Conservation (phyloP, 75 land plant species). For the Ceratopteris richardii region DNA sequence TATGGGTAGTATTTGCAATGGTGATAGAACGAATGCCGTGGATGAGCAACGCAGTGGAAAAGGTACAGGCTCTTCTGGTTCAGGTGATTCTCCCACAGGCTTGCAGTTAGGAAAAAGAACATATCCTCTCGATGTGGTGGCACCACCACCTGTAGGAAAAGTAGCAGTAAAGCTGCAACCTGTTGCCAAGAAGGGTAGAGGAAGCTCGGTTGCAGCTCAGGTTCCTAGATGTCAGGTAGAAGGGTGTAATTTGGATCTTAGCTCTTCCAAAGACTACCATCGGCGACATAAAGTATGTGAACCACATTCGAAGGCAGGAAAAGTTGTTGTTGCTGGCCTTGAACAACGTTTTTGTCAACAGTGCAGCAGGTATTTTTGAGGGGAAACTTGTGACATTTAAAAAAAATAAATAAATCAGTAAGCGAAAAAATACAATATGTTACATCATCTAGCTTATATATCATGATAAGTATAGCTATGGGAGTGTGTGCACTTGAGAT, state of each 20-base stretch:
- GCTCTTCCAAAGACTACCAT: conserved; percentile 56
- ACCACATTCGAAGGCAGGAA: conserved; percentile 57
- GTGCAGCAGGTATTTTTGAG: conserved; percentile 64
- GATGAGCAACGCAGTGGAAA: background rate
- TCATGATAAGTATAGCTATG: too few relatives aligned
- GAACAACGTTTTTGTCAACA: conserved; percentile 75
- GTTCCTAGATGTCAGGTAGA: conserved; percentile 63
- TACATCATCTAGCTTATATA: too few relatives aligned
- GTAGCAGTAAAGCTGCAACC: too few relatives aligned
- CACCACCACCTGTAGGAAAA: background rate
- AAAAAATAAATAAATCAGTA: too few relatives aligned
- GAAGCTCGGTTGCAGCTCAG: background rate
- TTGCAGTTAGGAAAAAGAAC: conserved; percentile 65
- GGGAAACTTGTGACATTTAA: too few relatives aligned
- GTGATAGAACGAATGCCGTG: too few relatives aligned
- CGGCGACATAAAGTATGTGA: conserved; percentile 68
- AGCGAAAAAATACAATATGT: too few relatives aligned
- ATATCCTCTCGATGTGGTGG: conserved; percentile 37
- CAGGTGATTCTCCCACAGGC: conserved; percentile 36
- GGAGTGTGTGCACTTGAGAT: too few relatives aligned
- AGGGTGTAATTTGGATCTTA: conserved; percentile 43
- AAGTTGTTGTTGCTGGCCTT: conserved; percentile 32
- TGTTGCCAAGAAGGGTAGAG: too few relatives aligned
- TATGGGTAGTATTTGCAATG: background rate
- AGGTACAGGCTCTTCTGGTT: conserved; percentile 14